Conservation (phyloP, 352 stramenopile genomes). For the Aphanomyces invadans region DNA sequence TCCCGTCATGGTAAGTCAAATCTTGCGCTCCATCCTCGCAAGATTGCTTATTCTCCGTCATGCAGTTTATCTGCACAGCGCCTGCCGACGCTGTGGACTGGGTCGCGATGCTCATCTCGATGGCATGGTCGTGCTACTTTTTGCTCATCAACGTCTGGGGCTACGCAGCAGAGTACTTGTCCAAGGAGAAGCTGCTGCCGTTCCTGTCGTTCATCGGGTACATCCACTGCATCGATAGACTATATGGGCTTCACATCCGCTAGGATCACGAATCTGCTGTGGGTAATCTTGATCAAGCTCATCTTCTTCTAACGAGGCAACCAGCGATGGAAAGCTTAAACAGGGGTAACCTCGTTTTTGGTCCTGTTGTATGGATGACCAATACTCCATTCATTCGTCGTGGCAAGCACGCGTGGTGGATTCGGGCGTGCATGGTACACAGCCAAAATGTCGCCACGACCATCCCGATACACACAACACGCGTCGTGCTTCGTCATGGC, state of each 20-base stretch:
- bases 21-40: too few species aligned
- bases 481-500: too few species aligned
- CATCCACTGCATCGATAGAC: slow-evolving; percentile 1
- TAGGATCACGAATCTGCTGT: slow-evolving; percentile 71
- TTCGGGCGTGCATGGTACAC: too few species aligned
- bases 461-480: too few species aligned
- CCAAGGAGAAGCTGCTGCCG: slow-evolving; percentile 83
- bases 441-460: too few species aligned
- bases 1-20: slow-evolving; percentile 51
- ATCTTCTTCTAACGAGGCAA: too few species aligned
- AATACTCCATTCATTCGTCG: too few species aligned
- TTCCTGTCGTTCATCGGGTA: slow-evolving; percentile 77
- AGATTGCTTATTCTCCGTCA: too few species aligned
- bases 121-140: slow-evolving; percentile 82
- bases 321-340: too few species aligned
- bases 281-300: slow-evolving; percentile 79
- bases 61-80: slow-evolving; percentile 71
- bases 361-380: too few species aligned
- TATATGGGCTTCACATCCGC: too few species aligned
- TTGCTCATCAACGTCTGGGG: slow-evolving; percentile 70
- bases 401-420: too few species aligned
- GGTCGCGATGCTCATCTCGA: slow-evolving; percentile 67
- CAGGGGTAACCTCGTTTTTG: slow-evolving; percentile 10
- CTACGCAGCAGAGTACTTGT: slow-evolving; percentile 65
- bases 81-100: slow-evolving; percentile 70